Evolutionary conservation across 805 yeast species (phyloP).

Genomic region (Lipomyces lipofer): DNA sequence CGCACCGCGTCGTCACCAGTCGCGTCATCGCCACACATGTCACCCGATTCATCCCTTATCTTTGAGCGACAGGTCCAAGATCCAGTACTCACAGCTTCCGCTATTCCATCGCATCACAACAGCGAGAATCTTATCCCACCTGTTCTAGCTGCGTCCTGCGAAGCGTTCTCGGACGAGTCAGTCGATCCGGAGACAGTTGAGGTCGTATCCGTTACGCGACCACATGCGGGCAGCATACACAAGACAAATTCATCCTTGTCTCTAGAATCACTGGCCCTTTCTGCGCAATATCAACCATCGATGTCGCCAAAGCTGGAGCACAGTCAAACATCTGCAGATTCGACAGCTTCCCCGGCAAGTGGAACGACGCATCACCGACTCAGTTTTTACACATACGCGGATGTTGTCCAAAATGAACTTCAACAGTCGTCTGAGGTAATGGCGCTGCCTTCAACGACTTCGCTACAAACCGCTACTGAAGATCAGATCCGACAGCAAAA

Average conservation of each 20-base stretch:
- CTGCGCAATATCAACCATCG: neutral
- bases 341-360: neutral
- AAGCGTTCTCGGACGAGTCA: slow-evolving; percentile 56
- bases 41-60: slow-evolving; percentile 51
- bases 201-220: slow-evolving; percentile 63
- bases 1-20: neutral
- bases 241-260: neutral
- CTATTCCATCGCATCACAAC: slow-evolving; percentile 42
- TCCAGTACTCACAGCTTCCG: slow-evolving; percentile 38
- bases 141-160: slow-evolving; percentile 74
- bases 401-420: slow-evolving; percentile 16
- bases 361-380: slow-evolving; percentile 2
- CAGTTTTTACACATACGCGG: slow-evolving; percentile 22
- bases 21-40: slow-evolving; percentile 7
- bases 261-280: neutral
- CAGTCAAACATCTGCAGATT: neutral
- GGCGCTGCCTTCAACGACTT: neutral
- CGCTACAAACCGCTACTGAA: neutral
- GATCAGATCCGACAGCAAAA: no score
- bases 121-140: slow-evolving; percentile 76
- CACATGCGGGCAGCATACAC: slow-evolving; percentile 31
- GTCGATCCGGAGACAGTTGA: slow-evolving; percentile 69
- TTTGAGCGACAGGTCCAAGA: slow-evolving; percentile 71
- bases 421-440: no score
- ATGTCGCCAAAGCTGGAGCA: neutral